Base-by-base conservation (phyloP, 1,284 basidiomycete species). In the Fomitopsis pinicola region DNA sequence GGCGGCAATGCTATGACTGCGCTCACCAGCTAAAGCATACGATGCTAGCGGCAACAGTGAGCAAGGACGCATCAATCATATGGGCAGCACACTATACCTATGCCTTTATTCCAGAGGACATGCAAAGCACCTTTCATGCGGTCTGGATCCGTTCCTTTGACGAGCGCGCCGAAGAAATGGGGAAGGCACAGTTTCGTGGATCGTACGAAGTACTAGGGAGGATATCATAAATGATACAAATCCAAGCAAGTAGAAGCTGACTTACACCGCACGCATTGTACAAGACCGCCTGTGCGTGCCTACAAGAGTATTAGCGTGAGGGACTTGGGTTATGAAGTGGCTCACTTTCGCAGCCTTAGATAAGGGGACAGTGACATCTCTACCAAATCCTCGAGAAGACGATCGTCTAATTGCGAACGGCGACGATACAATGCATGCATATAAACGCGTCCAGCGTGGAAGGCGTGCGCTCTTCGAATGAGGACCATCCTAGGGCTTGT, bases 111-210 rank as follows among this genome's bases (percentile, higher is more conserved):
- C 72, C 87, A 89, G 9, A 99, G 78, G 28, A 96, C 82, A 72
- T 97, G 96, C 22, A 99, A 79, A 7, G 96, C 96, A 12, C 93
- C 92, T 73, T 99, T 99, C 88, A 97, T 97, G 56, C 91, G 84
- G 76, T 98, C 97, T 26, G 95, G 93, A 69, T 95, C 92, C 62
- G 83, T 88, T 5, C 91, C 93, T 69, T 88, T 89, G 59, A 78
- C 75, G 52, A 93, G 73, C 0, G 92, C 87, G 46, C 88, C 82
- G 68, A 97, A 89, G 40, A 96, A 77, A 28, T 79, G 80, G 1
- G 92, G 89, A 58, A 94, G 80, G 57, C 84, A 84, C 64, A 90
- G 83, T 62, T 87, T 81, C 62, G 91, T 91, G 2, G 93, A 91
- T 48, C 95, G 89, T 60, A 94, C 83, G 68, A 91, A 98, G 69